Evolutionary conservation across 2,329 filamentous ascomycete genomes (phyloP).

Genomic region (Claviceps purpurea): DNA sequence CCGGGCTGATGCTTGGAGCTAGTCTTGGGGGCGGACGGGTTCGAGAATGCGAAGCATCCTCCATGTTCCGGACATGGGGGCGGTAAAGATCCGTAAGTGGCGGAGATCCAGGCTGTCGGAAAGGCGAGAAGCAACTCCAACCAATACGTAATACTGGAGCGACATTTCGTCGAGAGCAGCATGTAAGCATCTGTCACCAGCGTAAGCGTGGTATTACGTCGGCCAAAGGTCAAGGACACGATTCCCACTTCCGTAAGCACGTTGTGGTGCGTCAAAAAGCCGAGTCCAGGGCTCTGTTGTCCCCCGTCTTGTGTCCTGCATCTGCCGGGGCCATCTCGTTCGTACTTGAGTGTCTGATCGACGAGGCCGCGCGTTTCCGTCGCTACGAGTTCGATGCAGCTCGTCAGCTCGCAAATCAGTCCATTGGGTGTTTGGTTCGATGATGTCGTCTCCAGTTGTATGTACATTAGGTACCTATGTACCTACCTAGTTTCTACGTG

Average conservation of each 20-base stretch:
- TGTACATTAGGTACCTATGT: too few species aligned
- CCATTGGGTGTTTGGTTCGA: background rate
- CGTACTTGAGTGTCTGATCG: background rate
- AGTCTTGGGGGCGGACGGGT: background rate
- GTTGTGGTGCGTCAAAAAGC: background rate
- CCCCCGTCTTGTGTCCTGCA: background rate
- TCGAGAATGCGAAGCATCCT: constrained; percentile 3
- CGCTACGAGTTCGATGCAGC: background rate
- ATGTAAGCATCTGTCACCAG: background rate
- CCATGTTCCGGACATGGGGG: background rate
- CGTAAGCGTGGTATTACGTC: background rate
- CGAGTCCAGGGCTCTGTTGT: background rate
- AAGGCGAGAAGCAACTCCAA: background rate
- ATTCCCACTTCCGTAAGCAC: background rate
- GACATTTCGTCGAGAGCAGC: background rate
- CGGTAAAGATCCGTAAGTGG: background rate
- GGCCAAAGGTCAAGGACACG: background rate
- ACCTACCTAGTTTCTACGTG: too few species aligned
- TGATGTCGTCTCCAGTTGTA: background rate
- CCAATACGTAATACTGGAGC: background rate
- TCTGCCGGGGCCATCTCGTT: background rate
- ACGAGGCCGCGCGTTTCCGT: background rate
- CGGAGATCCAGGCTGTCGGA: background rate
- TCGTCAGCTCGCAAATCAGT: background rate
- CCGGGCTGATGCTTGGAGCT: background rate